These are phyloP conservation scores for Tetrahymena borealis DNA, from an alignment of 73 alveolate genomes.

Conservation along the genomic window DNA sequence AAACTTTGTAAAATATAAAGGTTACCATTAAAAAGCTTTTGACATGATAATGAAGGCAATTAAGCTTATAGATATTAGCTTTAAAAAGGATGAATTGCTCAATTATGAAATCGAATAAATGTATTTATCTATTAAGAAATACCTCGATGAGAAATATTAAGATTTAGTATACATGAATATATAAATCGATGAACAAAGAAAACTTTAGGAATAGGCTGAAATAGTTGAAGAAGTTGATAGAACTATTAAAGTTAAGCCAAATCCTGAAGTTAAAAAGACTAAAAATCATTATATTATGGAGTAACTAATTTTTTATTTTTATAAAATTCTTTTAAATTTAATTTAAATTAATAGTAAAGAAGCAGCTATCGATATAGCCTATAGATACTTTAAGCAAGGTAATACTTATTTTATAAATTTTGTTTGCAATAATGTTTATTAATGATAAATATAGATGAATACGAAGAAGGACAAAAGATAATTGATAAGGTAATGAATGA, in stretches of 20 bases:
- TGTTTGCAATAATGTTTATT: background rate
- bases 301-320: background rate
- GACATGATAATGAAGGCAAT: background rate
- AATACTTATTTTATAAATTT: no score
- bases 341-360: background rate
- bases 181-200: background rate
- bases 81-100: background rate
- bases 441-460: background rate
- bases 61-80: background rate
- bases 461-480: background rate
- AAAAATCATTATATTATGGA: background rate
- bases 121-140: background rate
- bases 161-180: background rate
- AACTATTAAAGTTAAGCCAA: background rate
- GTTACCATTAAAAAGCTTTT: background rate
- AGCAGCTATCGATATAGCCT: background rate
- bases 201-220: background rate
- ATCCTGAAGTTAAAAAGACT: background rate
- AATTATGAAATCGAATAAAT: background rate
- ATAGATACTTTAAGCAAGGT: background rate
- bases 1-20: background rate
- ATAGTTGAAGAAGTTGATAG: background rate
- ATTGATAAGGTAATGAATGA: background rate
- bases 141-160: background rate
- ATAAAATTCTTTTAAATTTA: background rate